Base-by-base conservation (phyloP, 352 stramenopile species). In the Phytophthora foliorum region DNA sequence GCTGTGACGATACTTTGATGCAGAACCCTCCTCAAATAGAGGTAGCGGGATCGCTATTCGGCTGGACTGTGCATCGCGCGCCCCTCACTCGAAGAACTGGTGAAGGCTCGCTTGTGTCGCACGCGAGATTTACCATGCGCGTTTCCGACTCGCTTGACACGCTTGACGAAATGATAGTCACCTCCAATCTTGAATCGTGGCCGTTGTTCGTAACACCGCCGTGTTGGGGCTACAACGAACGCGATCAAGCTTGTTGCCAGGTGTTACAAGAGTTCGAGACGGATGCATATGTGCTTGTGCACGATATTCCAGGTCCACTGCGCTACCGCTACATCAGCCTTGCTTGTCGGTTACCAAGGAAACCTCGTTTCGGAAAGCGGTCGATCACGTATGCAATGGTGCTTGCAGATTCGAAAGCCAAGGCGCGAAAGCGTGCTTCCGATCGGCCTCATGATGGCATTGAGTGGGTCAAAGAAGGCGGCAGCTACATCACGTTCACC, bases 401-500 rank as follows among this genome's bases (percentile, higher is more conserved):
- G 1, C 70, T 81, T 52, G 45, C 73, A 2, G 67, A 76, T 31
- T 76, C 73, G 3, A 25, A 50, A 10, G 56, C 52, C 3, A 78
- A 81, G 39, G 49, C 52, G 19, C 59, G 58, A 16, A 69, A 39
- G n/a, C 50, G 63, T 19, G 69, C 69, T n/a, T 61, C 69, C 6
- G 64, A 78, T 50, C 25, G 50, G 9, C 63, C 53, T 4, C 62
- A 39, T 5, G 36, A 32, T 11, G 29, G 46, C 4, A 53, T 81
- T 2, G 42, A 67, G 14, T 81, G 73, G 73, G 38, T 78, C 24
- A 63, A 54, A 32, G 71, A 78, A 54, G 73, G 69, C 11, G 73
- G 59, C 17, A 64, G 59, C 14, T 67, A 60, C 34, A 75, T 77
- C 55, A 66, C 50, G 6, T 42, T 77, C 27, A n/a, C 54, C 4